Conservation (phyloP, 257 asterid genomes). For the Scutellaria baicalensis region DNA sequence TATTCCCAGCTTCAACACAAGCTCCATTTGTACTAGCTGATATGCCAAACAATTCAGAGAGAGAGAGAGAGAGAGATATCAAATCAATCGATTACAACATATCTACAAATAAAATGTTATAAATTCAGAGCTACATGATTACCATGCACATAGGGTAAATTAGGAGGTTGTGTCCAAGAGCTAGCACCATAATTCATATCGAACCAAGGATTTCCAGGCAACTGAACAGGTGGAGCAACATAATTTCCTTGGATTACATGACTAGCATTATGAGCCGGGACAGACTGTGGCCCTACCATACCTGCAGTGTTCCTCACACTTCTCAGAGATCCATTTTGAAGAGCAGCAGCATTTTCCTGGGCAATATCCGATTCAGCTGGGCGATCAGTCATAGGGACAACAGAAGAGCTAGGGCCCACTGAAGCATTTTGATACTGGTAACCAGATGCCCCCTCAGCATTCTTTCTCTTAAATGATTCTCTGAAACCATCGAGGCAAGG, state of each 20-base stretch:
- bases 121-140: conserved; percentile 4
- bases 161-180: conserved; percentile 58
- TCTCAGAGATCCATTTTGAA: conserved; percentile 29
- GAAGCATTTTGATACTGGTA: conserved; percentile 26
- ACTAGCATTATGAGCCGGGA: conserved; percentile 28
- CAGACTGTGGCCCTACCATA: conserved; percentile 40
- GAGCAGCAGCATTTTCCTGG: conserved; percentile 14
- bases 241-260: conserved; percentile 48
- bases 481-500: conserved; percentile 41
- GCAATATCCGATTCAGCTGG: conserved; percentile 32
- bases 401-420: conserved; percentile 60
- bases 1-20: neutral
- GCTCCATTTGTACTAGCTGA: conserved; percentile 34
- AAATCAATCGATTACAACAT: neutral
- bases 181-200: conserved; percentile 42
- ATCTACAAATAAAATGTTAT: neutral
- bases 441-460: conserved; percentile 25
- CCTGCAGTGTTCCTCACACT: conserved; percentile 39
- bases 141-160: conserved; percentile 39
- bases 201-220: conserved; percentile 62
- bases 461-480: conserved; percentile 46
- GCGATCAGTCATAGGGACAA: conserved; percentile 15
- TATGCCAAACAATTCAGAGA: conserved; percentile 13
- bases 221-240: conserved; percentile 44
- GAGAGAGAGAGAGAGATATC: neutral